Conservation (phyloP, 139 green algal species). For the Axilococcus clingmanii region DNA sequence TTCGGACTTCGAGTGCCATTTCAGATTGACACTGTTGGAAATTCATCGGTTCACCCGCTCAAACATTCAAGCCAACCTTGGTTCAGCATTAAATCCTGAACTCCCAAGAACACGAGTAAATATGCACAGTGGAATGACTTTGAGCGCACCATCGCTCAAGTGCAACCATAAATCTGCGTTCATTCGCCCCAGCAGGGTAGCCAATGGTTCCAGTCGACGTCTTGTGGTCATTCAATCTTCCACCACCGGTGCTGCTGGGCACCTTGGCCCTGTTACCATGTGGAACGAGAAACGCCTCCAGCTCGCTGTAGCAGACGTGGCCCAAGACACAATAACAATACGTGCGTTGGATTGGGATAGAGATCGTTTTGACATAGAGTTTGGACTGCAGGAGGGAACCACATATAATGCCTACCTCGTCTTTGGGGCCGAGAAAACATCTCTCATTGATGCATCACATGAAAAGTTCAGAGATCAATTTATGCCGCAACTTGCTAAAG, state of each 20-base stretch:
- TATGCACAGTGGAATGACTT: too few relatives aligned
- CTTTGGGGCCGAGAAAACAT: conserved; percentile 74
- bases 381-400: conserved; percentile 59
- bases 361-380: conserved; percentile 95
- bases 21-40: too few relatives aligned
- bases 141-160: too few relatives aligned
- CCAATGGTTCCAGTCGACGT: too few relatives aligned
- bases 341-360: conserved; percentile 90
- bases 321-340: conserved; percentile 75
- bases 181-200: too few relatives aligned
- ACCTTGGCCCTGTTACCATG: conserved; percentile 29
- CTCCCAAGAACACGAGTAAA: too few relatives aligned
- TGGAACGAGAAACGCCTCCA: conserved; percentile 41
- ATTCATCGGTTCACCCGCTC: too few relatives aligned
- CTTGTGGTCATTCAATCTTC: too few relatives aligned
- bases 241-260: conserved; percentile 3
- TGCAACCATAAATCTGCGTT: too few relatives aligned
- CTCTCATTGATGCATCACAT: conserved; percentile 86
- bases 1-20: too few relatives aligned
- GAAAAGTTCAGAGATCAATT: conserved; percentile 94
- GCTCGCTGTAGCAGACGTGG: conserved; percentile 47
- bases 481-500: conserved; percentile 44
- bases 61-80: too few relatives aligned
- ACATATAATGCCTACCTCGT: conserved; percentile 97
- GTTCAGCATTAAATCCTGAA: too few relatives aligned